Percentiles rank a stretch among this genome's conserved stretches.
phyloP scores from a whole-genome alignment of 176 grass and related monocot genomes.

The Echinochloa phyllopogon region DNA sequence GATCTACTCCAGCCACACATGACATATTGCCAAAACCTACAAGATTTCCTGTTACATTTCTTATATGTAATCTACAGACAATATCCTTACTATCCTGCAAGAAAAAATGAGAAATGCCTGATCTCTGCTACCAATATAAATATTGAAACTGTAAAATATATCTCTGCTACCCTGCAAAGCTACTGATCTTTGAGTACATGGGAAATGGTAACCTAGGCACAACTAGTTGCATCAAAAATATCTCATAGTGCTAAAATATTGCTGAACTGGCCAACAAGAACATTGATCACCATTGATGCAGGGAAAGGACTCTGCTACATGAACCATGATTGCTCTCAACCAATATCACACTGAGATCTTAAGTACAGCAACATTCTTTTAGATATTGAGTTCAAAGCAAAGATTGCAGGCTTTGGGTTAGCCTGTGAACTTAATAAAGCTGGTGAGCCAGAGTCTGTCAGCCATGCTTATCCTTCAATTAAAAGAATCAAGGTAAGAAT shows the following conservation, averaged over 20 bases:
- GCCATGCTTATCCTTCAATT: constrained; percentile 49
- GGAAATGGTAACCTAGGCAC: no score
- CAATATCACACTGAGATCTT: constrained; percentile 58
- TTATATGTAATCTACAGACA: background rate
- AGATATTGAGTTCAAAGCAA: constrained; percentile 49
- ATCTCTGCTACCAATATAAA: background rate
- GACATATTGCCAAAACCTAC: background rate
- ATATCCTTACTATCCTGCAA: background rate
- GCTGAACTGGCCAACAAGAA: no score
- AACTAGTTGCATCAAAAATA: no score
- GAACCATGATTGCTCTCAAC: constrained; percentile 49
- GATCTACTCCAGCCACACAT: background rate
- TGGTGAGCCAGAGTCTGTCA: constrained; percentile 34
- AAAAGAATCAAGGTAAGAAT: constrained; percentile 61
- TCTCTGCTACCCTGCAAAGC: no score
- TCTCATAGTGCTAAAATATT: no score
- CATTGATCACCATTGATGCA: constrained; percentile 5
- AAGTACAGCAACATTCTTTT: constrained; percentile 63
- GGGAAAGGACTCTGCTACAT: constrained; percentile 59
- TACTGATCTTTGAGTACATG: no score
- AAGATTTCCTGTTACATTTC: background rate
- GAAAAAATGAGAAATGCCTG: background rate
- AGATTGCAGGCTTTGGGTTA: constrained; percentile 62
- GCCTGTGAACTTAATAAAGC: constrained; percentile 40
- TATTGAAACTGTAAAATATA: background rate